phyloP scores from a whole-genome alignment of 306 rosid species.

The Phaseolus lunatus region DNA sequence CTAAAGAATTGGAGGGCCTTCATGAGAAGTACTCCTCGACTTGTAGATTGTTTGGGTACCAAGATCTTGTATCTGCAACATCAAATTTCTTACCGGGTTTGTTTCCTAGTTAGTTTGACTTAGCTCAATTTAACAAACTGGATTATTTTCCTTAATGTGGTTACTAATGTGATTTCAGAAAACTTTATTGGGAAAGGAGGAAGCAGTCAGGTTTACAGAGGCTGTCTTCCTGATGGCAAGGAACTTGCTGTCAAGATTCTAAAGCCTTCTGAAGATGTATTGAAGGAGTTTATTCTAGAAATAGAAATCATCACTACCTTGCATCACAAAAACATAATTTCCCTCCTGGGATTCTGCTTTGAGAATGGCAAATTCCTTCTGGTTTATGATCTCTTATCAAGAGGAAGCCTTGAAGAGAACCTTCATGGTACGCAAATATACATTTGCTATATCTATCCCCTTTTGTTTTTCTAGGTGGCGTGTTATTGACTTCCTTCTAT shows the following conservation, averaged over 20 bases:
- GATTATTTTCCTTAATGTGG: not conserved
- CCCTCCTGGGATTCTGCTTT: constrained; percentile 92
- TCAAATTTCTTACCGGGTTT: constrained; percentile 82
- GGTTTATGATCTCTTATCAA: constrained; percentile 87
- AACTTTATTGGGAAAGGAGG: constrained; percentile 96
- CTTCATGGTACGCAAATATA: constrained; percentile 67
- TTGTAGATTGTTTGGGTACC: constrained; percentile 79
- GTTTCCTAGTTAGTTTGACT: constrained; percentile 43
- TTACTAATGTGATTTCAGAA: constrained; percentile 61
- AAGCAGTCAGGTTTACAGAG: constrained; percentile 88
- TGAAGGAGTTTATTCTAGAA: constrained; percentile 81
- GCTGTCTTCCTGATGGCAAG: constrained; percentile 85
- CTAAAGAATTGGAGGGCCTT: constrained; percentile 79
- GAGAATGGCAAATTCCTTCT: constrained; percentile 84
- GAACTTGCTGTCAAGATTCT: constrained; percentile 95
- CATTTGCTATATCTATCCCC: not conserved
- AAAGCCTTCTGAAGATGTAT: constrained; percentile 80
- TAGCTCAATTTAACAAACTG: constrained; percentile 15
- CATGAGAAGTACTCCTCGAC: constrained; percentile 82
- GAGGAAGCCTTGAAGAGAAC: constrained; percentile 99
- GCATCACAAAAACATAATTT: constrained; percentile 83
- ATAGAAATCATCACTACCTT: constrained; percentile 87
- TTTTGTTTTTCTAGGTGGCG: constrained; percentile 22
- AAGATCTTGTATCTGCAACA: constrained; percentile 80
- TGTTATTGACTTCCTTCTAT: constrained; percentile 34